A percentile compares a stretch with the other conserved stretches of the same genome.
phyloP scores from a whole-genome alignment of 768 basidiomycete genomes.

The Calvatia gigantea region DNA sequence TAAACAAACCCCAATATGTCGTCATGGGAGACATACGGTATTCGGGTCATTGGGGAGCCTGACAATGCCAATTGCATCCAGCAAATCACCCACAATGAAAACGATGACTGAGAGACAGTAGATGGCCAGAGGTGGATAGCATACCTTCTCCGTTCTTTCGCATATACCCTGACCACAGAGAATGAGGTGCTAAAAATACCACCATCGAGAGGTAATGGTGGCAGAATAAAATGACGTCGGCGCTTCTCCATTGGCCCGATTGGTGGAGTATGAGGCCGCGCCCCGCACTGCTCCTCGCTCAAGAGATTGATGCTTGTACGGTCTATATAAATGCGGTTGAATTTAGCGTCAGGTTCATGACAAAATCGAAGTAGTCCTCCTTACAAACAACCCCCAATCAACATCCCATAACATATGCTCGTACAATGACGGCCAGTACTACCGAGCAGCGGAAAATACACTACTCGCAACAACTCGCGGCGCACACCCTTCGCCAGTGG shows the following conservation, averaged over 20 bases:
- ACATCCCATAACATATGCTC: slow-evolving; percentile 8
- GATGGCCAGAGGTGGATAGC: neutral
- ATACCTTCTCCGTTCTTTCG: neutral
- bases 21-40: neutral
- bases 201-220: neutral
- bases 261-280: slow-evolving; percentile 6
- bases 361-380: slow-evolving; percentile 10
- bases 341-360: neutral
- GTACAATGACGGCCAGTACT: slow-evolving; percentile 22
- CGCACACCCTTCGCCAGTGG: slow-evolving; percentile 40
- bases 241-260: neutral
- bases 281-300: slow-evolving; percentile 9
- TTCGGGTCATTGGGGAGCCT: neutral
- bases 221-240: slow-evolving; percentile 6
- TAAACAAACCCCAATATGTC: slow-evolving; percentile 6
- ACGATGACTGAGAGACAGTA: neutral
- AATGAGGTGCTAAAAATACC: neutral
- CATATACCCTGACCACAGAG: neutral
- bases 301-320: neutral
- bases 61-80: neutral
- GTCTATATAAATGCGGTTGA: neutral
- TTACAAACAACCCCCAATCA: slow-evolving; percentile 5
- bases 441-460: slow-evolving; percentile 33
- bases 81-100: neutral
- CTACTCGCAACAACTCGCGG: slow-evolving; percentile 39